A percentile compares a stretch with the other conserved stretches of the same genome.
phyloP scores from a whole-genome alignment of 2,329 filamentous ascomycete species.

The Fusarium goolgardi region DNA sequence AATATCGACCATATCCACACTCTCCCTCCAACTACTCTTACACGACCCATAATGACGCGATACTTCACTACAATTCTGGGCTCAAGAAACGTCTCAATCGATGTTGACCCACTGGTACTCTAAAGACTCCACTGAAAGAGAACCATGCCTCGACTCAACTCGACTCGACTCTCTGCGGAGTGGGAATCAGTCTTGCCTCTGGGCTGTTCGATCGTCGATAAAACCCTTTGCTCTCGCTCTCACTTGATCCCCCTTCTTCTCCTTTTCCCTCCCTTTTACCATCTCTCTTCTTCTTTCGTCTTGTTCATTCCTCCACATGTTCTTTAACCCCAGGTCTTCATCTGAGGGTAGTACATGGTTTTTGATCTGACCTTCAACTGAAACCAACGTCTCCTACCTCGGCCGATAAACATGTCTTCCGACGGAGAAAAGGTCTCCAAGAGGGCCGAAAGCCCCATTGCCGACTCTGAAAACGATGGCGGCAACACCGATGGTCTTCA shows the following conservation, averaged over 20 bases:
- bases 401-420: conserved; percentile 34
- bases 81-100: conserved; percentile 8
- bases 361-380: conserved; percentile 1
- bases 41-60: conserved; percentile 39
- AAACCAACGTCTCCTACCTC: conserved; percentile 8
- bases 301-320: conserved; percentile 13
- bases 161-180: conserved; percentile 1
- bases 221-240: conserved; percentile 24
- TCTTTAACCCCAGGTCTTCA: conserved; percentile 17
- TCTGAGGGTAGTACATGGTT: conserved; percentile 20
- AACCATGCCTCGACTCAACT: conserved; percentile 13
- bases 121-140: neutral
- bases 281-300: neutral
- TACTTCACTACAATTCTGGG: conserved; percentile 14
- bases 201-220: conserved; percentile 7
- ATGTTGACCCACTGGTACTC: conserved; percentile 23
- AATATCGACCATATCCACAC: conserved; percentile 34
- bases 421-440: conserved; percentile 34
- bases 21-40: conserved; percentile 15
- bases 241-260: neutral
- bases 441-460: conserved; percentile 19
- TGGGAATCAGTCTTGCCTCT: neutral
- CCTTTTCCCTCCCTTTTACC: neutral
- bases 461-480: conserved; percentile 10
- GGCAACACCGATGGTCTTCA: conserved; percentile 33